Evolutionary conservation across 352 stramenopile species (phyloP), one percentile per base, ranked within the genome.

Genomic region (Pythium sp.): DNA sequence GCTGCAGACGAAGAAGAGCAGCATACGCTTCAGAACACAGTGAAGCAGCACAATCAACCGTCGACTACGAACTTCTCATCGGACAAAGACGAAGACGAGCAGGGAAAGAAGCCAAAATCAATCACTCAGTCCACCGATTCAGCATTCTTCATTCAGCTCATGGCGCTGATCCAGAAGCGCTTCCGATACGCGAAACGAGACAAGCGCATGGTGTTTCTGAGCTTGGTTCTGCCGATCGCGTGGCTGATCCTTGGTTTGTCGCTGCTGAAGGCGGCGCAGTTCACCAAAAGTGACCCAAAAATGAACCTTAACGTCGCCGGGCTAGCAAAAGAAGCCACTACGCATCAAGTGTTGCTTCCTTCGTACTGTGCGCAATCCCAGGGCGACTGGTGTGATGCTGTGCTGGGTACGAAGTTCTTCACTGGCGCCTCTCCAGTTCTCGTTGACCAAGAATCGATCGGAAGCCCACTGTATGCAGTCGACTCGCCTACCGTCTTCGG

Each of bases 161-260:
- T 70, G 51, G 91, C 91, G 51, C 69, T 98, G 32, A 87, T 97
- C 53, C 38, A 74, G 22, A 98, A 98, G 72, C 78, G 93, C 32
- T 85, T 93, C 46, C 78, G 82, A 5, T 92, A 95, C 46, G 94
- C 96, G 54, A 90, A 90, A 58, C 78, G 93, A 38, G 93, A 98
- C 69, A 94, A 91, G 47, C 92, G 92, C 65, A 87, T 92, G 56
- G 88, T 93, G 69, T 43, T 90, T 22, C 87, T 81, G 62, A 79
- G 88, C 38, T 53, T 82, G 43, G 55, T 90, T 28, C 66, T 93
- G 9, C 86, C 86, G 22, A 72, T 97, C 0, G 46, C 96, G 63
- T 86, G 92, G 18, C 84, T 97, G 11, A 51, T 97, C 9, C 67
- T 92, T 51, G 90, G 92, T 32, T 65, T 94, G 22, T 57, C 64